A percentile compares a stretch with the other conserved stretches of the same genome.
Conservation (phyloP, 1,284 basidiomycete genomes). For the Dichomitus squalens region DNA sequence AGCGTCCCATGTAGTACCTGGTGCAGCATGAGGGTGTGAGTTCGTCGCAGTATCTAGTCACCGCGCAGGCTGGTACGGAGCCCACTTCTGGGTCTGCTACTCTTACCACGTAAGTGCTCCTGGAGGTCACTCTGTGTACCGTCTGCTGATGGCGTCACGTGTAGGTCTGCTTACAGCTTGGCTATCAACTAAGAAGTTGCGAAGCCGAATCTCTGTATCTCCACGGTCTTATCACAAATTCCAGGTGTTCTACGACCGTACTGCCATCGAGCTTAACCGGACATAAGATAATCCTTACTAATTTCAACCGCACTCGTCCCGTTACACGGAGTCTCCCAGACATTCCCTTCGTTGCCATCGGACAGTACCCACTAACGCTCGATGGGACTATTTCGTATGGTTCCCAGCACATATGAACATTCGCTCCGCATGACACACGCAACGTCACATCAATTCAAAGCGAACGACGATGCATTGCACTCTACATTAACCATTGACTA, state of each 20-base stretch:
- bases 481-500: slow-evolving; percentile 9
- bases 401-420: too few relatives aligned
- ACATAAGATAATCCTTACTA: too few relatives aligned
- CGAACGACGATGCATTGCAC: not conserved
- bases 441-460: too few relatives aligned
- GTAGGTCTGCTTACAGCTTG: slow-evolving; percentile 45
- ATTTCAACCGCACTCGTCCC: too few relatives aligned
- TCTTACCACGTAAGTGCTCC: slow-evolving; percentile 47
- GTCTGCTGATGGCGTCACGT: not conserved
- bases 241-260: not conserved
- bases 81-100: slow-evolving; percentile 57
- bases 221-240: not conserved
- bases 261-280: too few relatives aligned
- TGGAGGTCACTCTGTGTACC: not conserved
- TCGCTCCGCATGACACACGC: too few relatives aligned
- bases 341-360: too few relatives aligned
- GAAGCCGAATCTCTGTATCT: not conserved
- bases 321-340: too few relatives aligned
- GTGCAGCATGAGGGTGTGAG: slow-evolving; percentile 47
- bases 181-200: slow-evolving; percentile 36
- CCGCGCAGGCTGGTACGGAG: slow-evolving; percentile 59
- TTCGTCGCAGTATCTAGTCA: slow-evolving; percentile 52
- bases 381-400: too few relatives aligned
- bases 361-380: too few relatives aligned
- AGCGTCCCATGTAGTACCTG: slow-evolving; percentile 46